A percentile compares a stretch with the other conserved stretches of the same genome.
phyloP scores from a whole-genome alignment of 2,329 filamentous ascomycete genomes.

The Podosphaera xanthii region DNA sequence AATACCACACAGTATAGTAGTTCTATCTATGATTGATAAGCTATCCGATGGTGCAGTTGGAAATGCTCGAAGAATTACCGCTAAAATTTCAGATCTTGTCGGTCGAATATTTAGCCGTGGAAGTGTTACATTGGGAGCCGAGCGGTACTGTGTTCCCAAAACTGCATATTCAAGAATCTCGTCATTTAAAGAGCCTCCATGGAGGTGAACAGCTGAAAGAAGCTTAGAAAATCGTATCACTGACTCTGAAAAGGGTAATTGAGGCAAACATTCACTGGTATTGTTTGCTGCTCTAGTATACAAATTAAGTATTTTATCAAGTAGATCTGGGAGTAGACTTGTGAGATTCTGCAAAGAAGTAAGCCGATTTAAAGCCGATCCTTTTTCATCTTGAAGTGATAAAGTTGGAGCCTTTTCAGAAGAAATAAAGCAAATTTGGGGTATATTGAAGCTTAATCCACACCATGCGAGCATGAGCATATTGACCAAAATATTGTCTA shows the following conservation, averaged over 20 bases:
- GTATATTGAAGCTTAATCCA: conserved; percentile 62
- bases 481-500: conserved; percentile 69
- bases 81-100: conserved; percentile 38
- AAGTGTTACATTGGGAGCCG: conserved; percentile 22
- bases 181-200: conserved; percentile 37
- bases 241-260: conserved; percentile 48
- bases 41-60: conserved; percentile 41
- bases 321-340: conserved; percentile 43
- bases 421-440: conserved; percentile 24
- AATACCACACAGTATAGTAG: conserved; percentile 64
- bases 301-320: conserved; percentile 50
- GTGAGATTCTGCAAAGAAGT: conserved; percentile 28
- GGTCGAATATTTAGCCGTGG: conserved; percentile 32
- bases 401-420: conserved; percentile 14
- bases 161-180: conserved; percentile 41
- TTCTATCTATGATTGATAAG: conserved; percentile 51
- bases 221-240: conserved; percentile 52
- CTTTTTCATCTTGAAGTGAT: conserved; percentile 12
- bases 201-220: conserved; percentile 41
- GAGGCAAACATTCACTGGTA: conserved; percentile 44
- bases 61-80: conserved; percentile 44
- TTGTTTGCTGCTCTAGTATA: conserved; percentile 44
- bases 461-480: conserved; percentile 69
- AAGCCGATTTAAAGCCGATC: conserved; percentile 13
- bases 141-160: conserved; percentile 32